Evolutionary conservation across 2,329 filamentous ascomycete species (phyloP), one percentile per base, ranked within the genome.

Genomic region (Arthrobotrys iridis): DNA sequence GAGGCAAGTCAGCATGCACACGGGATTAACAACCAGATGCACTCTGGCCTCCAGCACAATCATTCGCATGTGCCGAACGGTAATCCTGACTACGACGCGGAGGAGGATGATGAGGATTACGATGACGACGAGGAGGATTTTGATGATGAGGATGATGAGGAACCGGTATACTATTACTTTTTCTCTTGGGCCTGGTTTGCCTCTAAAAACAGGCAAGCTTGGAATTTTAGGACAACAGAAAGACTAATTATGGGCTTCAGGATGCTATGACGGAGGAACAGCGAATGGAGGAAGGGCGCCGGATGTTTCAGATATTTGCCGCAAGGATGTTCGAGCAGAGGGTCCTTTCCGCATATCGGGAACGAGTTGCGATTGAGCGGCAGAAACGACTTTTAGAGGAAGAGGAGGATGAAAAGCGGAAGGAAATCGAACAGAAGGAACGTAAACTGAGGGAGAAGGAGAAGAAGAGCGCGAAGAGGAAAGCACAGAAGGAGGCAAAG

Each of bases 261-360:
- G 93, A 96, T 81, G 89, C 91, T 78, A 95, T 98, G 92, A 97
- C 93, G 59, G 94, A 98, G 85, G 93, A 97, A 84, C 93, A 98
- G 85, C 91, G 95, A 76, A 98, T 99, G 95, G 93, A 98, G 82
- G 95, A 99, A 85, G 95, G 95, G 76, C 89, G 95, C 67, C 88
- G 94, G 79, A 99, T 99, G 95, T 99, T 99, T 82, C 95, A 99
- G 82, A 98, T 99, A 82, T 99, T 99, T 83, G 95, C 95, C 76
- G 95, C 95, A 70, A 90, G 95, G 77, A 99, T 99, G 95, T 99
- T 99, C 82, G 95, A 99, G 84, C 95, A 99, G 82, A 88, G 95
- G 77, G 95, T 99, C 20, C 86, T 99, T 72, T 94, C 92, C 43
- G 95, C 95, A n/a, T 99, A 99, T 83, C 91, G 93, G 82, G 94